Percentiles rank a stretch among this genome's conserved stretches.
phyloP scores from a whole-genome alignment of 2,329 filamentous ascomycete genomes.

The Trichoderma semiorbis region DNA sequence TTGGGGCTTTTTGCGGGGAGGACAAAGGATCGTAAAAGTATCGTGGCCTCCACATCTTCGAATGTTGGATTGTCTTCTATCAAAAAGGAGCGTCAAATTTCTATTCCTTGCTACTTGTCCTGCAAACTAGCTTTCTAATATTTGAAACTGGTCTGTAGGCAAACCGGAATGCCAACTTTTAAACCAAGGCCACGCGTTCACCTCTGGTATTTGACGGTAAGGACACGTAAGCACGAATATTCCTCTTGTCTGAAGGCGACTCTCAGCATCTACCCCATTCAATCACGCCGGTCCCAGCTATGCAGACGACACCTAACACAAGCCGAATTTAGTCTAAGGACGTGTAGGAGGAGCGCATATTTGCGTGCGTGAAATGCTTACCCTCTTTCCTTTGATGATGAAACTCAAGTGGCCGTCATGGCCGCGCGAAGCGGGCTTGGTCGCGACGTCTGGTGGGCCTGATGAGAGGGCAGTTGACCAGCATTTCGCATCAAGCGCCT shows the following conservation, averaged over 20 bases:
- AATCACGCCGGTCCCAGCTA: conserved; percentile 15
- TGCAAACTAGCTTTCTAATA: conserved; percentile 13
- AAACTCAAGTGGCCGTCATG: conserved; percentile 59
- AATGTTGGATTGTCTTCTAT: background rate
- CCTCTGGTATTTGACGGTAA: conserved; percentile 10
- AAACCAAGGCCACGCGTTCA: conserved; percentile 8
- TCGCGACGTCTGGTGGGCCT: conserved; percentile 51
- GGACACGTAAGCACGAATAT: conserved; percentile 10
- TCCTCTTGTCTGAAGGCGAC: conserved; percentile 5
- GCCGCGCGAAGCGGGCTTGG: conserved; percentile 67
- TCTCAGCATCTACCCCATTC: conserved; percentile 14
- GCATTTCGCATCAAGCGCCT: conserved; percentile 47
- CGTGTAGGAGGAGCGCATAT: background rate
- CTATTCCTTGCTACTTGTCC: conserved; percentile 8
- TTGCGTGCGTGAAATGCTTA: conserved; percentile 20
- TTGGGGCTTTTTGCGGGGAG: background rate
- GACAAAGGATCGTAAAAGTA: background rate
- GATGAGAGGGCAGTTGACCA: conserved; percentile 43
- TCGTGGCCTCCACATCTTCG: background rate
- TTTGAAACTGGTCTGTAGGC: conserved; percentile 2
- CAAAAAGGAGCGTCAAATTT: conserved; percentile 8
- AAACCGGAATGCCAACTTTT: background rate
- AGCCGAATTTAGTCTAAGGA: background rate
- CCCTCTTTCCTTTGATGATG: conserved; percentile 32
- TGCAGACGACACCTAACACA: conserved; percentile 10